Evolutionary conservation across 148 eudicot species (phyloP).

Genomic region (Diospyros lotus): DNA sequence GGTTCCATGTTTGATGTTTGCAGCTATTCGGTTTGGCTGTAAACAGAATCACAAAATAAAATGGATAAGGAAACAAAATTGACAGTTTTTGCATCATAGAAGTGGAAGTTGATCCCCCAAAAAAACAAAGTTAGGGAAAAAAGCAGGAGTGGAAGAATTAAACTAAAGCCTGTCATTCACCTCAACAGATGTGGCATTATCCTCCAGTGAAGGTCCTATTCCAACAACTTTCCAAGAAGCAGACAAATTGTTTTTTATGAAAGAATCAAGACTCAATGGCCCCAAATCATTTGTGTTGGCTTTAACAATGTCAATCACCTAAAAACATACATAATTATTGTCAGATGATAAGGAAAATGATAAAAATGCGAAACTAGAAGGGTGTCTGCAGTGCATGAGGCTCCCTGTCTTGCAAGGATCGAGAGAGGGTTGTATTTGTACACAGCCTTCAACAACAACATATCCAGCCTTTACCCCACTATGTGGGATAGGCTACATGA

Average conservation of each 20-base stretch:
- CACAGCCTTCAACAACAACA: too few species aligned
- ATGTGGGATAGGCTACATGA: too few species aligned
- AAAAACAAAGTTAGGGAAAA: background rate
- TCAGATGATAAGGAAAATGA: background rate
- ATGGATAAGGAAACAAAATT: constrained; percentile 7
- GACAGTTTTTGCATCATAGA: constrained; percentile 2
- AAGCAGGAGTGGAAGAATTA: background rate
- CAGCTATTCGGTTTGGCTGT: constrained; percentile 35
- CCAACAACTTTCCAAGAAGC: constrained; percentile 73
- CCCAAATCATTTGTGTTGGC: constrained; percentile 70
- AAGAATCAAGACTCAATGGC: constrained; percentile 69
- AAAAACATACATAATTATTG: constrained; percentile 21
- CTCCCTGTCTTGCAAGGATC: too few species aligned
- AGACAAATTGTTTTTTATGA: constrained; percentile 56
- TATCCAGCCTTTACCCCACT: too few species aligned
- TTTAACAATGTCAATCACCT: constrained; percentile 74
- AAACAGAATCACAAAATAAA: constrained; percentile 15
- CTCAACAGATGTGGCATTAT: constrained; percentile 25
- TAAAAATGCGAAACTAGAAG: background rate
- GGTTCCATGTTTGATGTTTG: constrained; percentile 39
- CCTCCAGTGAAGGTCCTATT: constrained; percentile 30
- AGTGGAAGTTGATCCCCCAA: too few species aligned
- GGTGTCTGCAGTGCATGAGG: too few species aligned
- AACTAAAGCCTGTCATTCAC: constrained; percentile 21
- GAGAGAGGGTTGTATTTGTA: too few species aligned